Evolutionary conservation across 1,284 basidiomycete genomes (phyloP).

Genomic region (Macrocystidia cucumis): DNA sequence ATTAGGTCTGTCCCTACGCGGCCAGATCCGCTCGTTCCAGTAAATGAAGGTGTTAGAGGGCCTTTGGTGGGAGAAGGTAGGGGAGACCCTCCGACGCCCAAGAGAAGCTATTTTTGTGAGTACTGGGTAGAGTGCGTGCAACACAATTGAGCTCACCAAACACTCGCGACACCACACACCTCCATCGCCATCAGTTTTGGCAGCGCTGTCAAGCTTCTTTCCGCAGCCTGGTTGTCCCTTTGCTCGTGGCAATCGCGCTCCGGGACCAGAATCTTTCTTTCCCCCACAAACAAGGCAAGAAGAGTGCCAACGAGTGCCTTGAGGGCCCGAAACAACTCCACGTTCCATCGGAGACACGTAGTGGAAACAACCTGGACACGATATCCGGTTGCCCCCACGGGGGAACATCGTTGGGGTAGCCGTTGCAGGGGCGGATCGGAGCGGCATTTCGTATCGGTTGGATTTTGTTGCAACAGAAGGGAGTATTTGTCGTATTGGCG

Average conservation of each 20-base stretch:
- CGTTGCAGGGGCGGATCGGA: constrained; percentile 29
- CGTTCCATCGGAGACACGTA: constrained; percentile 73
- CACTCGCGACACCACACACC: constrained; percentile 80
- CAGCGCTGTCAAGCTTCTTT: constrained; percentile 74
- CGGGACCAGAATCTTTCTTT: constrained; percentile 35
- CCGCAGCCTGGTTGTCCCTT: constrained; percentile 67
- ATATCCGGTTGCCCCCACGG: constrained; percentile 56
- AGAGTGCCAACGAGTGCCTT: constrained; percentile 71
- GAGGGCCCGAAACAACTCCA: constrained; percentile 76
- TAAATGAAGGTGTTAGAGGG: constrained; percentile 37
- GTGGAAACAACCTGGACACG: constrained; percentile 67
- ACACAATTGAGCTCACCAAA: constrained; percentile 38
- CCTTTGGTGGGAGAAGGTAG: constrained; percentile 41
- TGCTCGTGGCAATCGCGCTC: constrained; percentile 31
- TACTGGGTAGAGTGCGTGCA: constrained; percentile 3
- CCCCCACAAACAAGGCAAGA: constrained; percentile 75
- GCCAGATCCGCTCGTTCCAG: constrained; percentile 31
- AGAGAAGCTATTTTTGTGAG: constrained; percentile 39
- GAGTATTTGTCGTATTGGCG: no score
- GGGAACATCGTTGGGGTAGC: constrained; percentile 33
- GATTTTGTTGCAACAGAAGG: no score
- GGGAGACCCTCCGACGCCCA: constrained; percentile 39
- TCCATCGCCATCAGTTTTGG: constrained; percentile 64
- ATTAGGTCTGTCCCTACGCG: constrained; percentile 48
- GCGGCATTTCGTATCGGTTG: constrained; percentile 25